Evolutionary conservation across 257 asterid species (phyloP), one percentile per base, ranked within the genome.

Genomic region (Solanum megistacrolobum): DNA sequence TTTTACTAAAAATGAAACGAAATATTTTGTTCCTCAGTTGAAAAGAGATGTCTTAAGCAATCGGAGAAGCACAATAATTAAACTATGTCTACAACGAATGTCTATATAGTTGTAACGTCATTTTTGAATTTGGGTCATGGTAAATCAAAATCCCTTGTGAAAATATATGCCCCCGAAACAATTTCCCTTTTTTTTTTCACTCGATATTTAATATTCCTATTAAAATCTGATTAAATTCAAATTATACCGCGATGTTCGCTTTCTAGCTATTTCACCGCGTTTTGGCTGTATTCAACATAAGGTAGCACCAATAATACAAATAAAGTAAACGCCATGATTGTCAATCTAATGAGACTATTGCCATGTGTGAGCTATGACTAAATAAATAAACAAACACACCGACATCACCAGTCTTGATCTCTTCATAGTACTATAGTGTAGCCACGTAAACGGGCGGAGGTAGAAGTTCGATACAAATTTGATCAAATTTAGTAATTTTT

Each of bases 161-260:
- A 69, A 69, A 71, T 72, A 1, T 0, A 32, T 32, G 43, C 1
- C n/a, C 21, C 7, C 2, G 25, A 1, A 72, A 1, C 0, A 72
- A 32, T 18, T 32, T 31, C 0, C 2, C 21, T 27, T 69, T 10
- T 62, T 9, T n/a, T 65, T n/a, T 25, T 5, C 4, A 65, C 9
- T 65, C 4, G 0, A 20, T n/a, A 25, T 11, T 65, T 65, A 12
- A 5, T 65, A 65, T 58, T 0, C 1, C 0, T 21, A 21, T 58
- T 21, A 9, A 3, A 58, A 0, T 5, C 9, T 0, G 0, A n/a
- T 3, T 25, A 65, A 65, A 62, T 62, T 62, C 0, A 0, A 5
- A 62, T 23, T 0, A 38, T 23, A 27, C 12, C 34, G 83, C 7
- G 7, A 23, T 75, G 34, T 36, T 75, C 20, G 12, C 21, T 75